A percentile compares a stretch with the other conserved stretches of the same genome.
phyloP scores from a whole-genome alignment of 2,329 filamentous ascomycete species.

The Fusarium luffae region DNA sequence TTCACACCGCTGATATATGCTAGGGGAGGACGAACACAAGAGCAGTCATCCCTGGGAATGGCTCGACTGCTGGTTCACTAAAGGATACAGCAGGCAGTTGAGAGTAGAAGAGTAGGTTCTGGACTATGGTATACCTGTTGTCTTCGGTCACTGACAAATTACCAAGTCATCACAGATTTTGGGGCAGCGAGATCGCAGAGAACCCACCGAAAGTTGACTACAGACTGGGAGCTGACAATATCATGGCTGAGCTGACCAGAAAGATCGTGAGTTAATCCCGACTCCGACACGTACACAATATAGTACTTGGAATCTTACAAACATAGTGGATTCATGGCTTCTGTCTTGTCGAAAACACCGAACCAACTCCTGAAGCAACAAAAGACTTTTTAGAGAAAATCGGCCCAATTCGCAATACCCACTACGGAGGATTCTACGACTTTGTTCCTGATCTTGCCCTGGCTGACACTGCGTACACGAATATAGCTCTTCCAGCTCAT shows the following conservation, averaged over 20 bases:
- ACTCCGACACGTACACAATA: background rate
- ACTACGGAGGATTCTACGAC: slow-evolving; percentile 85
- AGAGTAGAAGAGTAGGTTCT: slow-evolving; percentile 38
- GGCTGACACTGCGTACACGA: slow-evolving; percentile 93
- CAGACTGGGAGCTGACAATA: slow-evolving; percentile 66
- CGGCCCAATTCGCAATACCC: slow-evolving; percentile 86
- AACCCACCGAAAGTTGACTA: slow-evolving; percentile 67
- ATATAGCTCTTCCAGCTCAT: slow-evolving; percentile 82
- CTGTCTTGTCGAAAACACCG: slow-evolving; percentile 78
- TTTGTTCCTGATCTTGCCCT: slow-evolving; percentile 89
- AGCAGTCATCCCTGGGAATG: slow-evolving; percentile 72
- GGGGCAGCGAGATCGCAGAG: slow-evolving; percentile 49
- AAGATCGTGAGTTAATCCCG: slow-evolving; percentile 65
- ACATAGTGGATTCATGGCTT: slow-evolving; percentile 75
- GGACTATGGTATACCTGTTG: background rate
- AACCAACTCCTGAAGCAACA: slow-evolving; percentile 75
- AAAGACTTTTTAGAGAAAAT: slow-evolving; percentile 82
- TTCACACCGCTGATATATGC: slow-evolving; percentile 11
- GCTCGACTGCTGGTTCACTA: slow-evolving; percentile 37
- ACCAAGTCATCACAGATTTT: slow-evolving; percentile 28
- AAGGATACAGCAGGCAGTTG: slow-evolving; percentile 31
- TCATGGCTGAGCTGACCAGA: slow-evolving; percentile 70
- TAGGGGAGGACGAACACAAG: slow-evolving; percentile 77
- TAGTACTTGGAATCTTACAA: slow-evolving; percentile 22
- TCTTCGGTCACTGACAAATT: slow-evolving; percentile 10